Base-by-base conservation (phyloP, 306 rosid genomes). In the Psophocarpus tetragonolobus region DNA sequence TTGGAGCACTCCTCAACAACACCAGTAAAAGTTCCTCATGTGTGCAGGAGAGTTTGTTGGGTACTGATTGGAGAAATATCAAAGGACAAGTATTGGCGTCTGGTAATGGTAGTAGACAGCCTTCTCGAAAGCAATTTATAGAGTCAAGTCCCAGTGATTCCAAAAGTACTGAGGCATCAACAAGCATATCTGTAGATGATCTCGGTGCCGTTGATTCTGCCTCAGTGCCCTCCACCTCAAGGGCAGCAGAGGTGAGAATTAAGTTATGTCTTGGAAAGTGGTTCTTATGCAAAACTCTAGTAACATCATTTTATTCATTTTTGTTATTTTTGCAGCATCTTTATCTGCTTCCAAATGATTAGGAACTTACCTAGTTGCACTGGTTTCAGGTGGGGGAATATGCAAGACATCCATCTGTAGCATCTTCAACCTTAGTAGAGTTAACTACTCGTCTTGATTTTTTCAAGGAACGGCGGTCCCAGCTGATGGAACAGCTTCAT, bases 401-500 rank as follows among this genome's bases (percentile, higher is more conserved):
- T 69, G 70, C 82, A 71, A 92, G 96, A 86, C 91, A 92, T 78
- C 92, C 96, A 47, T 80, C 92, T 50, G 89, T 84, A 47, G 93
- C 99, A 60, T 91, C 99, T 56, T 92, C 99, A 0, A 93, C 98
- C 12, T 78, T 92, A 80, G 98, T 96, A 73, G 98, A 92, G 82
- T 84, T 96, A 79, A 91, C 98, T 3, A 87, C 96, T 15, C 98
- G 97, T n/a, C 97, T 96, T 5, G 99, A 96, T 87, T 96, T 92
- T 87, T 96, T 96, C 94, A 96, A 96, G 90, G 99, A 96, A 85
- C 85, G 99, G 68, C 99, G 99, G 45, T 92, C 97, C 0, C 96
- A 96, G 88, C 83, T 96, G 81, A 92, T 96, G 97, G 99, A 96
- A 74, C 99, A 96, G 81, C 99, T 96, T 68, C 99, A 96, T 85